Base-by-base conservation (phyloP, 495 filamentous ascomycete species). In the Penicillium pancosmium region DNA sequence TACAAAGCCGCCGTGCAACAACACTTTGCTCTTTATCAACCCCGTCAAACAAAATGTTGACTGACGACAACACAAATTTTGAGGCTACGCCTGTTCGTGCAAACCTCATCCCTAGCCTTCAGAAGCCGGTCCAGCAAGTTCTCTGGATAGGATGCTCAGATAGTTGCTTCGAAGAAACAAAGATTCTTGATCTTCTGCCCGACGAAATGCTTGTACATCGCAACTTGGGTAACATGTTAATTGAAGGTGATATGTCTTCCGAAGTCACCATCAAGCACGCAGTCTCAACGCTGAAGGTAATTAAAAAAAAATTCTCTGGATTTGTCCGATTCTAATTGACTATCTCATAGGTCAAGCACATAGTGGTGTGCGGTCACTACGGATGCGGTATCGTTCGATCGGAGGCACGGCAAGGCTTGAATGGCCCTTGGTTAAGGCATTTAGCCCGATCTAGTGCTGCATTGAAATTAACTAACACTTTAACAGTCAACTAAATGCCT, bases 141-240 rank as follows among this genome's bases (percentile, higher is more conserved):
- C 64, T 80, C 11, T 79, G 77, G 77, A 68, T 79, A 13, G 75
- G 77, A 16, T 80, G 77, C 60, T 75, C 67, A 15, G 73, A 75
- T 60, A 76, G 69, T 49, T 52, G 66, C 31, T 70, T 68, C 49
- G 55, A 69, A 53, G 75, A 79, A 60, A 76, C 70, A 0, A 68
- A 66, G 16, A 60, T 59, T 11, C 60, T 77, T 6, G 59, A 71
- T 55, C 65, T 77, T 23, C 53, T 66, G 1, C 66, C 66, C 0
- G 71, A 75, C 18, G 75, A 79, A 55, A 72, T 73, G 35, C 65
- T 80, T 31, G 76, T 73, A 25, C 73, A 74, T 54, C 60, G 75
- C 18, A 79, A 78, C 59, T 55, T 76, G 16, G 77, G 75, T 3
- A 74, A 73, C 54, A 67, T 76, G 61, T 50, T 78, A 21, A 65